Conservation (phyloP, 208 protist species). For the Wallacemonas sp. region DNA sequence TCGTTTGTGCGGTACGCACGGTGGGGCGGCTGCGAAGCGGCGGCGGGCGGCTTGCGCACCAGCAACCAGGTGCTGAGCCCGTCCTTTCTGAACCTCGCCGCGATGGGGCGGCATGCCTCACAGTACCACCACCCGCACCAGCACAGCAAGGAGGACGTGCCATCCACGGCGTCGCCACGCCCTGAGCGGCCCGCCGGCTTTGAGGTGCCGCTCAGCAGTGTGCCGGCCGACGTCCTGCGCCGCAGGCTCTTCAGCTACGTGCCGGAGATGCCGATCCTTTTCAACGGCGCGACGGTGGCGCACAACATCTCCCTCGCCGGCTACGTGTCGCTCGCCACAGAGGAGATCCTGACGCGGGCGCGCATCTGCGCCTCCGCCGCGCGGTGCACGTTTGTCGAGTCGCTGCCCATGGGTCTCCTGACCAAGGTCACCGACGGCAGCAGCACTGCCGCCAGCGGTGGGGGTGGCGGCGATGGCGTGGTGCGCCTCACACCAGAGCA, state of each 20-base stretch:
- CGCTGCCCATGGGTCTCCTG: slow-evolving; percentile 53
- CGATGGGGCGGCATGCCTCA: not conserved
- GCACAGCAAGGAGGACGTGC: not conserved
- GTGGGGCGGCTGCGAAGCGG: too few species aligned
- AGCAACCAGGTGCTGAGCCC: too few species aligned
- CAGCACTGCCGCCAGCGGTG: slow-evolving; percentile 19
- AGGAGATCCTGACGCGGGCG: slow-evolving; percentile 35
- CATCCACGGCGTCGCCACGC: not conserved
- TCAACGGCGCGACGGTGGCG: slow-evolving; percentile 60
- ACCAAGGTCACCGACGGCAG: slow-evolving; percentile 43
- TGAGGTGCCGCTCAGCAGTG: slow-evolving; percentile 24
- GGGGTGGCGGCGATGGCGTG: slow-evolving; percentile 19
- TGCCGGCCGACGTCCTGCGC: slow-evolving; percentile 49
- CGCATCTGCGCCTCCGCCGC: slow-evolving; percentile 40
- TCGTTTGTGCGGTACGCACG: too few species aligned
- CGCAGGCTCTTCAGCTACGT: slow-evolving; percentile 71
- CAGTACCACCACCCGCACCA: not conserved
- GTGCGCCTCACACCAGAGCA: slow-evolving; percentile 58
- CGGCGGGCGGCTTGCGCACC: too few species aligned
- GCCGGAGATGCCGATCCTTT: slow-evolving; percentile 55
- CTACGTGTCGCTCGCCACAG: slow-evolving; percentile 48
- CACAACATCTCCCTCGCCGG: slow-evolving; percentile 70
- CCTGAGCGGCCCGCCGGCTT: not conserved
- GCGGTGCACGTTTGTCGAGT: slow-evolving; percentile 47
- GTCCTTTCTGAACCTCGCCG: not conserved